A percentile compares a stretch with the other conserved stretches of the same genome.
Conservation (phyloP, 73 alveolate genomes). For the Uronychia binucleata region DNA sequence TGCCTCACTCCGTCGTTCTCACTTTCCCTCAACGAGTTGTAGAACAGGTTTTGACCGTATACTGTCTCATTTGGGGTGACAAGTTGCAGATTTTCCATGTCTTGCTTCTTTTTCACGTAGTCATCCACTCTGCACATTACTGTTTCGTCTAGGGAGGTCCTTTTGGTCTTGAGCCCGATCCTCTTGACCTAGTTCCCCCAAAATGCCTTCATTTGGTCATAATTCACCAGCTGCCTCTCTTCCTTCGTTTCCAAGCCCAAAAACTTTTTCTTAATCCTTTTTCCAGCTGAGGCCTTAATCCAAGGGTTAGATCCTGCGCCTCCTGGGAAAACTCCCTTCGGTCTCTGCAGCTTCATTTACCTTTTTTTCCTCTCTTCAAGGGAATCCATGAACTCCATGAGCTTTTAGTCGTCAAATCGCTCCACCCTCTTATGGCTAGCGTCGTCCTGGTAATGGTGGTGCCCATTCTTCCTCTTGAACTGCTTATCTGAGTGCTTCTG, state of each 20-base stretch:
- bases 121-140: slow-evolving; percentile 1
- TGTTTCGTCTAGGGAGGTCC: background rate
- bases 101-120: background rate
- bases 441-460: background rate
- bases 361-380: background rate
- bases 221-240: background rate
- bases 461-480: background rate
- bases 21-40: background rate
- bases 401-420: background rate
- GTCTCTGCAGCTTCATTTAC: background rate
- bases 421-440: background rate
- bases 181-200: background rate
- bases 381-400: background rate
- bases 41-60: background rate
- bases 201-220: background rate
- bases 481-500: too few relatives aligned
- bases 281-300: background rate
- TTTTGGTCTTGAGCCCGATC: background rate
- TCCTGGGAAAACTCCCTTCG: background rate
- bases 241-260: background rate
- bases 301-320: background rate
- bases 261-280: background rate
- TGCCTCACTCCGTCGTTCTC: background rate
- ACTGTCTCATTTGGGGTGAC: background rate
- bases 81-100: background rate